These are phyloP conservation scores for Straminergon stramineum DNA, from an alignment of 225 moss, liverwort and hornwort species.

Conservation along the genomic window DNA sequence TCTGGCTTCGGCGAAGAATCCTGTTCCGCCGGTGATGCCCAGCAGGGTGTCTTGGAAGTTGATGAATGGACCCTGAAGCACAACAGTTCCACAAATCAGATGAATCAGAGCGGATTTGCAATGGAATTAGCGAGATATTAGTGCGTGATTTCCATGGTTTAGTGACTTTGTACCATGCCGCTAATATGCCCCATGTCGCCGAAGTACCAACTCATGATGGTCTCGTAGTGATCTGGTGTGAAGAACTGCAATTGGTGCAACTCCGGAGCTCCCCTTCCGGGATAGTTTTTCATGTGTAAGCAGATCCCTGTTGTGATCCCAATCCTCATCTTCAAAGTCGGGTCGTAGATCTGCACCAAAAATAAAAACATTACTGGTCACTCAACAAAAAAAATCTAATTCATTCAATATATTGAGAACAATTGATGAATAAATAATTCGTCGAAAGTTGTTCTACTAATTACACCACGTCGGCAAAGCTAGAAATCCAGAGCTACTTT, in stretches of 20 bases:
- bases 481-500: neutral
- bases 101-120: neutral
- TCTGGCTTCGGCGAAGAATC: slow-evolving; percentile 39
- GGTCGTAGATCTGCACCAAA: slow-evolving; percentile 30
- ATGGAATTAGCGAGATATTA: neutral
- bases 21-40: slow-evolving; percentile 38
- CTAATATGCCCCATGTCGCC: slow-evolving; percentile 45
- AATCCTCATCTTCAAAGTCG: slow-evolving; percentile 22
- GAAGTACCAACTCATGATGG: slow-evolving; percentile 52
- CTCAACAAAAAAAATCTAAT: neutral
- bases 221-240: slow-evolving; percentile 44
- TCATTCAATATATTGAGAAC: too few relatives aligned
- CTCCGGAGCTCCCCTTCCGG: slow-evolving; percentile 30
- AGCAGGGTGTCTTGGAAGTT: slow-evolving; percentile 51
- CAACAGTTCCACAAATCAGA: neutral
- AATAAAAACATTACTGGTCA: neutral
- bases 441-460: neutral
- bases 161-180: slow-evolving; percentile 18
- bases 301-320: slow-evolving; percentile 49
- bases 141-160: neutral
- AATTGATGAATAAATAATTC: neutral
- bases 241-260: slow-evolving; percentile 23
- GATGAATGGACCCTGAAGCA: slow-evolving; percentile 36
- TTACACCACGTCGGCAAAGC: neutral
- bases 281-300: slow-evolving; percentile 35